A percentile compares a stretch with the other conserved stretches of the same genome.
Conservation (phyloP, 768 basidiomycete species). For the Xanthoconium purpureum region DNA sequence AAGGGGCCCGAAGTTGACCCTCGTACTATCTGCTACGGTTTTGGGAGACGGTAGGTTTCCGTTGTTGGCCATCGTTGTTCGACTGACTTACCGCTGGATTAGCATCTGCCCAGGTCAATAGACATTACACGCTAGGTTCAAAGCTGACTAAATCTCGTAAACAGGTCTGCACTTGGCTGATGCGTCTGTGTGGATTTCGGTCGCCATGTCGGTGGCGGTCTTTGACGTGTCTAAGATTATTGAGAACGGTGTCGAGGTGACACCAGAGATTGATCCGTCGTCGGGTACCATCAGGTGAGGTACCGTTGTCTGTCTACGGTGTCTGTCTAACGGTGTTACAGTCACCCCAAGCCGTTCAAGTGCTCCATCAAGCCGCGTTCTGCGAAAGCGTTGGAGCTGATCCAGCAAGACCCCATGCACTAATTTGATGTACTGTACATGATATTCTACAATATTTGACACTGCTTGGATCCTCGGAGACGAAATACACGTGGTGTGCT, state of each 20-base stretch:
- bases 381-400: slow-evolving; percentile 50
- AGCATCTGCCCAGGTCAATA: slow-evolving; percentile 31
- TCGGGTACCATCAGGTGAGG: slow-evolving; percentile 62
- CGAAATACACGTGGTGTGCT: not conserved
- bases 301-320: not conserved
- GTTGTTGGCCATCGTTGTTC: not conserved
- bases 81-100: not conserved
- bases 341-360: slow-evolving; percentile 62
- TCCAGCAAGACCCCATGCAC: slow-evolving; percentile 42
- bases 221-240: slow-evolving; percentile 47
- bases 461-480: slow-evolving; percentile 4
- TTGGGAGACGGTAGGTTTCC: slow-evolving; percentile 53
- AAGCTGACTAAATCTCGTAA: slow-evolving; percentile 4
- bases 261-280: slow-evolving; percentile 55
- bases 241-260: slow-evolving; percentile 45
- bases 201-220: slow-evolving; percentile 44
- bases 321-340: slow-evolving; percentile 12
- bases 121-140: slow-evolving; percentile 8
- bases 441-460: not conserved
- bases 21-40: slow-evolving; percentile 63
- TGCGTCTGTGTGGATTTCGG: slow-evolving; percentile 44
- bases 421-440: slow-evolving; percentile 11
- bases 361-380: slow-evolving; percentile 62
- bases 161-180: slow-evolving; percentile 53
- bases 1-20: slow-evolving; percentile 51